Evolutionary conservation across 352 stramenopile genomes (phyloP).

Genomic region (Phytopythium chamaehyphon): DNA sequence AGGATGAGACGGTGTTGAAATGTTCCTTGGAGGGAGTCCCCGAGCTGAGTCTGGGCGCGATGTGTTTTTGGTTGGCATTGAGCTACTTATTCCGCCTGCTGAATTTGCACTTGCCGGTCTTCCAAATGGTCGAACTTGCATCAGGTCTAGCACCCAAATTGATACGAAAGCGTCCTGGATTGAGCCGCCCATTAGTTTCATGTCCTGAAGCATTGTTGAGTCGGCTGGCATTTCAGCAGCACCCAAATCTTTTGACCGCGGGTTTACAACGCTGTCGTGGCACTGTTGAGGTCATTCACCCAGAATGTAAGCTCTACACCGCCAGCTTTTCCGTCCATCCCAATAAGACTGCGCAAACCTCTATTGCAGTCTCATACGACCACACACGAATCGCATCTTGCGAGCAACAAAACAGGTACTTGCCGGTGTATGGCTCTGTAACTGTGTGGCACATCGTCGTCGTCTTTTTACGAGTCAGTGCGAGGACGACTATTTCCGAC

Average conservation of each 20-base stretch:
- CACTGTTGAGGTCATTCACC: too few relatives aligned
- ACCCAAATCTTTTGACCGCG: constrained; percentile 49
- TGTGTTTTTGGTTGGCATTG: constrained; percentile 7
- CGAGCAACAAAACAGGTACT: constrained; percentile 77
- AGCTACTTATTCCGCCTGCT: constrained; percentile 5
- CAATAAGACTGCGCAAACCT: constrained; percentile 23
- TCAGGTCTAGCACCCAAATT: constrained; percentile 76
- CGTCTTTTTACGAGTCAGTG: constrained; percentile 29
- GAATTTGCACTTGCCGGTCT: constrained; percentile 4
- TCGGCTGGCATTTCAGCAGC: constrained; percentile 56
- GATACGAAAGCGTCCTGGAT: constrained; percentile 82
- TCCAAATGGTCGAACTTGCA: constrained; percentile 62
- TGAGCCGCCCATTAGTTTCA: constrained; percentile 79
- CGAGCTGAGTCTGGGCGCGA: constrained; percentile 16
- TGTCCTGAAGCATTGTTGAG: constrained; percentile 75
- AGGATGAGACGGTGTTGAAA: neutral
- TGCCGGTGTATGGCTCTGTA: constrained; percentile 68
- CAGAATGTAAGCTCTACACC: too few relatives aligned
- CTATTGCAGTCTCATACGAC: constrained; percentile 80
- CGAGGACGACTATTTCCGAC: neutral
- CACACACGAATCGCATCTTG: constrained; percentile 74
- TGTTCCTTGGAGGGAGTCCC: constrained; percentile 1
- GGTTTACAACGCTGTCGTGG: constrained; percentile 66
- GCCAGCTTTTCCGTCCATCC: too few relatives aligned
- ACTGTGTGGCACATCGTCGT: constrained; percentile 80